Base-by-base conservation (phyloP, 2,329 filamentous ascomycete species). In the Penicillium sp. region DNA sequence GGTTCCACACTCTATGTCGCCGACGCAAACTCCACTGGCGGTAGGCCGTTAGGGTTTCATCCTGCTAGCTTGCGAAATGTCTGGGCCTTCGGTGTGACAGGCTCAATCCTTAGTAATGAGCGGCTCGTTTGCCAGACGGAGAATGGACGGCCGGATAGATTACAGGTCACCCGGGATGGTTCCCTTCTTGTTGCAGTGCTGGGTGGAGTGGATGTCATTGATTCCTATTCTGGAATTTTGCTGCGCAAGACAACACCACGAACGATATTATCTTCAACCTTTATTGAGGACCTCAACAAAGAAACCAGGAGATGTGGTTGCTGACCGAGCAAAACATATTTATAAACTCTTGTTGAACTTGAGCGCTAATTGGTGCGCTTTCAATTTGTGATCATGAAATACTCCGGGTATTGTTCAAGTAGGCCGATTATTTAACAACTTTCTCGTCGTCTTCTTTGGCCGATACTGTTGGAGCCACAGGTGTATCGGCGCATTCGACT, bases 401-500 rank as follows among this genome's bases (percentile, higher is more conserved):
- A 33, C 14, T 16, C 14, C 2, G 31, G 13, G 31, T 33, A 3
- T 4, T 16, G 5, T 33, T 5, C 31, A 33, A 16, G 35, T 39
- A 42, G 10, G 19, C 10, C 19, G 9, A 5, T 23, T 42, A 42
- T 42, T 13, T 4, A 21, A 23, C 11, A n/a, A 13, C 19, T 42
- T 1, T 23, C 39, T 42, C 14, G 19, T 13, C 39, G 11, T 10
- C 39, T 23, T 23, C 39, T 21, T 23, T 13, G 19, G 3, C 5
- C 10, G 39, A 6, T 13, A n/a, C 19, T n/a, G 11, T 53, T 44
- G 60, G 60, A 9, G 14, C 21, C 14, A 64, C 50, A 39, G 60
- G 55, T 6, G 10, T 19, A 63, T 66, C 63, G 27, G 43, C 50
- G 50, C 57, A 66, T 43, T 64, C 60, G 14, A 64, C 58, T 44